These are phyloP conservation scores for Ascosphaera aggregata DNA, from an alignment of 2,329 filamentous ascomycete genomes.

Conservation along the genomic window DNA sequence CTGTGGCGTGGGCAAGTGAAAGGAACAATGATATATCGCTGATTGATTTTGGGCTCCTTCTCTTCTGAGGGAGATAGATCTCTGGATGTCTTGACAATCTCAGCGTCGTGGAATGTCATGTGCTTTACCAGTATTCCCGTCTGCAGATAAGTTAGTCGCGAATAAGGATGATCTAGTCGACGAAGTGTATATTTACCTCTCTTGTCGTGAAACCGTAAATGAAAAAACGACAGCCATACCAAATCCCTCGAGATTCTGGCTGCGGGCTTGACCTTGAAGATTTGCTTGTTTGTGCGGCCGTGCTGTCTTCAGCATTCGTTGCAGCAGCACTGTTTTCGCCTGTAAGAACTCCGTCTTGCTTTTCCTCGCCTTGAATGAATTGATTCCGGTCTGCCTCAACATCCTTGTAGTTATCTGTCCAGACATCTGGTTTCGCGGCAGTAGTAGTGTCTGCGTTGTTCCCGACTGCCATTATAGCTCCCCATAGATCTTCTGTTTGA, in stretches of 20 bases:
- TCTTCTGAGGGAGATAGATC: constrained; percentile 4
- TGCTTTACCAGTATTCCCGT: constrained; percentile 17
- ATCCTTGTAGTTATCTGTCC: background rate
- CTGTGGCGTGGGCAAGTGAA: constrained; percentile 13
- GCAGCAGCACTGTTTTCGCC: background rate
- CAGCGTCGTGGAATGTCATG: constrained; percentile 18
- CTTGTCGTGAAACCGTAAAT: constrained; percentile 34
- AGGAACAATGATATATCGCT: constrained; percentile 18
- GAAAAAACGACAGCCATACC: constrained; percentile 30
- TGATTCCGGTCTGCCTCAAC: background rate
- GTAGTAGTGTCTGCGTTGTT: background rate
- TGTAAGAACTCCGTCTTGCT: background rate
- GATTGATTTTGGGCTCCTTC: constrained; percentile 5
- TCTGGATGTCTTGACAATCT: constrained; percentile 10
- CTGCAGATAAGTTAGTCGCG: constrained; percentile 6
- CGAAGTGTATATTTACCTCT: constrained; percentile 21
- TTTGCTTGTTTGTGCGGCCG: constrained; percentile 6
- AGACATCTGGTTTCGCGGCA: background rate
- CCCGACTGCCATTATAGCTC: constrained; percentile 46
- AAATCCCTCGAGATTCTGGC: constrained; percentile 20
- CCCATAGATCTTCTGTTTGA: constrained; percentile 73
- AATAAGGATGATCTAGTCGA: no score
- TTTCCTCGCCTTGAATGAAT: background rate
- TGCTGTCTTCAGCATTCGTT: constrained; percentile 5
- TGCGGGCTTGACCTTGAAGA: constrained; percentile 8